phyloP scores from a whole-genome alignment of 2,329 filamentous ascomycete species.

The Knoxdaviesia capensis region DNA sequence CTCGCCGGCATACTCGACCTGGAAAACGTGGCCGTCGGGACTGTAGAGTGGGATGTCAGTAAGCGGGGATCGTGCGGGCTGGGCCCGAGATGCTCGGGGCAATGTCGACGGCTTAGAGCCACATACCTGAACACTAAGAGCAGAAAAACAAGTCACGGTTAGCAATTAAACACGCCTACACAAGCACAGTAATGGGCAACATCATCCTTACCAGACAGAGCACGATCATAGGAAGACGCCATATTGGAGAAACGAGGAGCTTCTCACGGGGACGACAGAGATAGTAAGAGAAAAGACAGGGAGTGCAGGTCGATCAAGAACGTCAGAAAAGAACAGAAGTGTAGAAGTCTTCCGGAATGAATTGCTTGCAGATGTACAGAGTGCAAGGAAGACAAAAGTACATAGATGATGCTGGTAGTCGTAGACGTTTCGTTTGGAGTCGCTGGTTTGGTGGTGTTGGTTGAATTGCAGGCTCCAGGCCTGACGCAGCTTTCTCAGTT shows the following conservation, averaged over 20 bases:
- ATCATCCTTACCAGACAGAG: conserved; percentile 66
- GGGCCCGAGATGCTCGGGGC: conserved; percentile 2
- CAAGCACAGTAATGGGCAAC: conserved; percentile 11
- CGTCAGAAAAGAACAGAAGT: background rate
- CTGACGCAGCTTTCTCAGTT: conserved; percentile 10
- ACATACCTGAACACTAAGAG: conserved; percentile 63
- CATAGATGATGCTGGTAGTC: too few relatives aligned
- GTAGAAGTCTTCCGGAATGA: background rate
- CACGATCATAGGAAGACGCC: conserved; percentile 97
- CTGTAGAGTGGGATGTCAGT: conserved; percentile 34
- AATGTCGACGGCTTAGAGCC: background rate
- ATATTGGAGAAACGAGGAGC: conserved; percentile 18
- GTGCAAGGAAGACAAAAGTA: too few relatives aligned
- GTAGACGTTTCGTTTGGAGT: conserved; percentile 1
- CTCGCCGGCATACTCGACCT: conserved; percentile 98
- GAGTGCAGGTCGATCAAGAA: too few relatives aligned
- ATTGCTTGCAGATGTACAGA: too few relatives aligned
- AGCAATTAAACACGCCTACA: conserved; percentile 14
- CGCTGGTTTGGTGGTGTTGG: conserved; percentile 3
- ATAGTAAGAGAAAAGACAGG: background rate
- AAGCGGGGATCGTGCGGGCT: conserved; percentile 3
- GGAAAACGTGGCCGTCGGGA: conserved; percentile 98
- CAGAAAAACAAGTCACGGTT: conserved; percentile 12
- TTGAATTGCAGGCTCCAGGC: conserved; percentile 10
- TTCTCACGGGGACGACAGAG: background rate